Evolutionary conservation across 495 filamentous ascomycete species (phyloP), one percentile per base, ranked within the genome.

Genomic region (Penicillium atrosanguineum): DNA sequence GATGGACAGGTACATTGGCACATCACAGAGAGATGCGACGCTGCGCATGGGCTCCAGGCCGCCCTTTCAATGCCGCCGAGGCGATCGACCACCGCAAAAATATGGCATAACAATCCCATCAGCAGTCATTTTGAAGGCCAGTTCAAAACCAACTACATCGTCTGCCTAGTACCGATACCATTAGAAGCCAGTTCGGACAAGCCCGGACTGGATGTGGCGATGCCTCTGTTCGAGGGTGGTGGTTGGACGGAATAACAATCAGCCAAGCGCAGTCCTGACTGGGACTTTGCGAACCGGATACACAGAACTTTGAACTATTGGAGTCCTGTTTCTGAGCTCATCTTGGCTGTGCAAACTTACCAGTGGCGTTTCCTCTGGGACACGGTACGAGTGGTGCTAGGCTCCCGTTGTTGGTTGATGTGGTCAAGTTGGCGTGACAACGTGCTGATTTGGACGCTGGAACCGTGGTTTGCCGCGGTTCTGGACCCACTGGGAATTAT

Each of bases 1-100:
- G 40, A 49, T 49, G 55, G 55, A 36, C 34, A 50, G 53, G 53
- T 41, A 56, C 53, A 41, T 48, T 46, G 45, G 46, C 31, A 25
- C 40, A 41, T 43, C 43, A 42, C 23, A 16, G 23, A 21, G 12
- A 45, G 19, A 50, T 47, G 29, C 43, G 41, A 48, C 49, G 37
- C 34, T 28, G 41, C 39, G 43, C 44, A 57, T 44, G 44, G 39
- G 25, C 20, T 44, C 39, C n/a, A 29, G 28, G 15, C 0, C 9
- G 37, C n/a, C 19, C 37, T 1, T 12, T 44, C n/a, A 36, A 39
- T 40, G 20, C 26, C 19, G 23, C 23, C 23, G 2, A 57, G 52
- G 26, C 34, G 48, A 57, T 52, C 52, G 54, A 44, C 21, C 31
- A 12, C 19, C 8, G 16, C 44, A 34, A n/a, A n/a, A n/a, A n/a